Evolutionary conservation across 495 filamentous ascomycete genomes (phyloP), one percentile per base, ranked within the genome.

Genomic region (Hypoxylon cercidicola): DNA sequence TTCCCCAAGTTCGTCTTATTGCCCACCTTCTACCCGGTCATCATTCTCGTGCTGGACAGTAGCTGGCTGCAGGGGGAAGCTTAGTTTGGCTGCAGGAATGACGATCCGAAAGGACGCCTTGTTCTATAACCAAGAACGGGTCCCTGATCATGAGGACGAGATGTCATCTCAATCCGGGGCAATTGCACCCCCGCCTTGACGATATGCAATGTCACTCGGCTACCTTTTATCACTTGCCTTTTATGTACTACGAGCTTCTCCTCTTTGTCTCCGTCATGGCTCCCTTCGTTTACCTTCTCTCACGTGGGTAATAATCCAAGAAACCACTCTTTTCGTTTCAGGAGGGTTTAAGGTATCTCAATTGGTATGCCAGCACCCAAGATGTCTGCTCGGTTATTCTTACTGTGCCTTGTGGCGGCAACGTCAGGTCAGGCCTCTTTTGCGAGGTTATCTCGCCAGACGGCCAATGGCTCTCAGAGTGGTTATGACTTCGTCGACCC

Each of bases 401-500:
- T 65, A 39, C 7, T 63, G n/a, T 69, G 23, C 35, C 54, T 60
- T 18, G 25, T 52, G 40, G 45, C 52, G 52, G 66, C 69, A 37
- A 37, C 57, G 15, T 66, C 60, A 53, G 55, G 64, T 18, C 55
- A 45, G 41, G 10, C 50, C 6, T 64, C 64, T 15, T 35, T 59
- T 19, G 62, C 41, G 15, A 52, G 25, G 13, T 30, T 41, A 15
- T 30, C 9, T 28, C 44, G 50, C 20, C 64, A 41, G 46, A 30
- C 43, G 50, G 46, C 19, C 45, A 47, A 69, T 9, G 49, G 20
- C 49, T 49, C 64, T 25, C 30, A 43, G 12, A 45, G 48, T 57
- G 62, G 37, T 50, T 74, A 74, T 53, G 63, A 72, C 20, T 76
- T 69, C 44, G 80, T 87, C 45, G 77, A 88, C 66, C 84, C 84